Evolutionary conservation across 805 yeast species (phyloP).

Genomic region (Isabelozyma pseudorhagii): DNA sequence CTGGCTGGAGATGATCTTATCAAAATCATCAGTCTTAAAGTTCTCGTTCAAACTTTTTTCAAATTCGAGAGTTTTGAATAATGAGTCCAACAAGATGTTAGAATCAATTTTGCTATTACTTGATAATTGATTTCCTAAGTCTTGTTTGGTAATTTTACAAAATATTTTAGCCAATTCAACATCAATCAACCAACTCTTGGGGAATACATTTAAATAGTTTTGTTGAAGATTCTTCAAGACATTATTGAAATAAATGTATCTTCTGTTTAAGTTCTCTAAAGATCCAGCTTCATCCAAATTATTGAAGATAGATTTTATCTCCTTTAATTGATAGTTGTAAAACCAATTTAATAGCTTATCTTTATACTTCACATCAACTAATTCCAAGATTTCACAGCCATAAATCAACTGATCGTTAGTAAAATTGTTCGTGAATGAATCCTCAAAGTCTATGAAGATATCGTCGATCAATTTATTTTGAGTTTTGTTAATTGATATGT

Average conservation of each 20-base stretch:
- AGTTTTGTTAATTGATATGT: constrained; percentile 54
- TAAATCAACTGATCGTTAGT: constrained; percentile 39
- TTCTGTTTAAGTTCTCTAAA: constrained; percentile 75
- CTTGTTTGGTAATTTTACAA: constrained; percentile 66
- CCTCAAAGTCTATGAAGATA: constrained; percentile 70
- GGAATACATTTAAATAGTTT: constrained; percentile 55
- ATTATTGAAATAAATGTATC: constrained; percentile 79
- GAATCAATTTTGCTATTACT: constrained; percentile 48
- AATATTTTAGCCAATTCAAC: constrained; percentile 58
- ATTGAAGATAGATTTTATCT: constrained; percentile 71
- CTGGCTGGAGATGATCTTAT: constrained; percentile 51
- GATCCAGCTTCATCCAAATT: constrained; percentile 92
- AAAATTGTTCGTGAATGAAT: constrained; percentile 25
- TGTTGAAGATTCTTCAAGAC: constrained; percentile 58
- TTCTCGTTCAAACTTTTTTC: constrained; percentile 69
- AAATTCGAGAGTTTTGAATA: constrained; percentile 79
- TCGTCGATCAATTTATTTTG: constrained; percentile 64
- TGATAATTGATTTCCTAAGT: constrained; percentile 36
- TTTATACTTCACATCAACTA: constrained; percentile 52
- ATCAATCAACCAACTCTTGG: constrained; percentile 68
- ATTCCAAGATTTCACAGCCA: constrained; percentile 73
- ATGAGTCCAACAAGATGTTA: constrained; percentile 61
- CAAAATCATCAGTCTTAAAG: constrained; percentile 47
- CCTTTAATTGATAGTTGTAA: constrained; percentile 64
- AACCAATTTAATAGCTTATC: constrained; percentile 72